Evolutionary conservation across 1,139 yeast genomes (phyloP).

Genomic region (Suhomyces bribrorum): DNA sequence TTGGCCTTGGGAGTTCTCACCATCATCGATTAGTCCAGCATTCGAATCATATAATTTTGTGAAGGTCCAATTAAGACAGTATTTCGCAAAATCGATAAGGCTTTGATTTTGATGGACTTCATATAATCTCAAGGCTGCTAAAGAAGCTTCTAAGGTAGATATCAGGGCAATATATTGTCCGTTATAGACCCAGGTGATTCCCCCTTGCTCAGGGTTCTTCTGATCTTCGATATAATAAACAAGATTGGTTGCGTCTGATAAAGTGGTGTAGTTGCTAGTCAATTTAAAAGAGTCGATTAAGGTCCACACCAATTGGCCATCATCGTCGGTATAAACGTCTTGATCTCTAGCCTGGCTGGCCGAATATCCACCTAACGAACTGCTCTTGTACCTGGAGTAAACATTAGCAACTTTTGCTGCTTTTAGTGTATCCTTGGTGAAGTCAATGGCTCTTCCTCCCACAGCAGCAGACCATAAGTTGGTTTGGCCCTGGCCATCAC

Average conservation of each 20-base stretch:
- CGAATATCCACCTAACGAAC: conserved; percentile 27
- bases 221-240: conserved; percentile 21
- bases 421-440: conserved; percentile 6
- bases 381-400: conserved; percentile 13
- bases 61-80: conserved; percentile 29
- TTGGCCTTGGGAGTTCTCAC: conserved; percentile 21
- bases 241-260: conserved; percentile 20
- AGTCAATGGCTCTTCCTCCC: conserved; percentile 14
- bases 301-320: conserved; percentile 38
- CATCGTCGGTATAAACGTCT: conserved; percentile 39
- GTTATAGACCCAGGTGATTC: conserved; percentile 32
- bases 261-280: conserved; percentile 18
- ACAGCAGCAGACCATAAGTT: conserved; percentile 17
- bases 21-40: conserved; percentile 35
- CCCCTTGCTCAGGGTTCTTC: conserved; percentile 26
- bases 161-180: conserved; percentile 36
- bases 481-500: conserved; percentile 7
- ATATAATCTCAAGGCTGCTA: conserved; percentile 34
- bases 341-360: conserved; percentile 31
- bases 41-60: conserved; percentile 29
- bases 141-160: conserved; percentile 36
- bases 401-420: conserved; percentile 6
- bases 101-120: conserved; percentile 15
- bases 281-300: conserved; percentile 26
- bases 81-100: conserved; percentile 24